A percentile compares a stretch with the other conserved stretches of the same genome.
phyloP scores from a whole-genome alignment of 306 rosid genomes.

The Prunus fruticosa region DNA sequence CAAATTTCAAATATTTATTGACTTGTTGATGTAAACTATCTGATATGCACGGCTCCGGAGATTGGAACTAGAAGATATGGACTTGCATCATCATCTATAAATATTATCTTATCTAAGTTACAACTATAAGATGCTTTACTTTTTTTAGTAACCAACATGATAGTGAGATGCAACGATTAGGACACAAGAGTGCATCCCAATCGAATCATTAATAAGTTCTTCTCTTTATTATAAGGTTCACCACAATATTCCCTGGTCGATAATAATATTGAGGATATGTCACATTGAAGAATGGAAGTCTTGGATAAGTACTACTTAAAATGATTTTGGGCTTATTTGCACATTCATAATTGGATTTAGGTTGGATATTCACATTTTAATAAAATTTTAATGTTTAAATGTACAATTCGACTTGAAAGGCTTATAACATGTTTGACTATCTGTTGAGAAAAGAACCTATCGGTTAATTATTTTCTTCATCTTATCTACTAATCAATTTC shows the following conservation, averaged over 20 bases:
- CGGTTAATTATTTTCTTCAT: no score
- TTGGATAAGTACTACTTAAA: no score
- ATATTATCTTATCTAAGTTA: not conserved
- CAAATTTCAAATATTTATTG: not conserved
- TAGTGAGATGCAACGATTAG: not conserved
- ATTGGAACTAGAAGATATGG: not conserved
- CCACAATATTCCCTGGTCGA: not conserved
- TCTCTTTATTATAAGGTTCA: not conserved
- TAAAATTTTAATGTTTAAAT: not conserved
- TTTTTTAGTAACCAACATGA: not conserved
- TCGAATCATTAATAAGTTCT: not conserved
- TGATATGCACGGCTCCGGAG: not conserved
- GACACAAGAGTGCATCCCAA: not conserved
- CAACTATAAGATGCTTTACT: not conserved
- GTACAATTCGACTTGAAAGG: not conserved
- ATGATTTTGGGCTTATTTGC: no score
- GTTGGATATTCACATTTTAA: no score
- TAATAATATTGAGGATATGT: no score
- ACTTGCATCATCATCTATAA: not conserved
- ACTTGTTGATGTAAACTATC: not conserved
- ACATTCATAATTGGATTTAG: no score
- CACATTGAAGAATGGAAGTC: no score
- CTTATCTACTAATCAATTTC: not conserved
- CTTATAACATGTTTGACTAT: not conserved
- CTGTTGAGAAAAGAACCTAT: no score